Evolutionary conservation across 163 green algal genomes (phyloP).

Genomic region (Picocystis sp.): DNA sequence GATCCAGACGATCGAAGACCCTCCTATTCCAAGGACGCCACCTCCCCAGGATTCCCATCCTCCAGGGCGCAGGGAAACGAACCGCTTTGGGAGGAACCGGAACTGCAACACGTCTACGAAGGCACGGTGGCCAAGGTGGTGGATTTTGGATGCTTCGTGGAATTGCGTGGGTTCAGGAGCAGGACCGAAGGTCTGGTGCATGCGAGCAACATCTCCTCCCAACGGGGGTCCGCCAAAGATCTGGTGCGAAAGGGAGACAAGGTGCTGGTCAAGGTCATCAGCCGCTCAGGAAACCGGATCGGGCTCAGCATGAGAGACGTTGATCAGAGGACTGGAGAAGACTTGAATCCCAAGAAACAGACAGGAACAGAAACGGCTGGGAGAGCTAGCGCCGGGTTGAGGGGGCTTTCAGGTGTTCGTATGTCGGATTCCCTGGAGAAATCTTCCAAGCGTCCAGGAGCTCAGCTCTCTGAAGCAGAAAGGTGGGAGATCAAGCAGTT

Average conservation of each 20-base stretch:
- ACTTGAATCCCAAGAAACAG: conserved; percentile 45
- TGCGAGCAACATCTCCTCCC: conserved; percentile 53
- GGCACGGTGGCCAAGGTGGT: conserved; percentile 60
- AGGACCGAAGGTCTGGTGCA: conserved; percentile 79
- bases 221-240: conserved; percentile 56
- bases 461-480: conserved; percentile 24
- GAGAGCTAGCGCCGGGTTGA: conserved; percentile 16
- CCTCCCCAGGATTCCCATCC: not conserved
- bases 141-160: conserved; percentile 94
- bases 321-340: conserved; percentile 72
- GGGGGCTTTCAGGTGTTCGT: conserved; percentile 53
- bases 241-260: conserved; percentile 50
- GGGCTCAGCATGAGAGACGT: conserved; percentile 81
- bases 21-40: conserved; percentile 5
- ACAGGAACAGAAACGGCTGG: not conserved
- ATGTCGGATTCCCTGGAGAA: conserved; percentile 5
- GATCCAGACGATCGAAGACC: conserved; percentile 9
- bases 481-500: conserved; percentile 87
- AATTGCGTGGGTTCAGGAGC: conserved; percentile 52
- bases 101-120: conserved; percentile 64
- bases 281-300: conserved; percentile 39
- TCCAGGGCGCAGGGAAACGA: conserved; percentile 10
- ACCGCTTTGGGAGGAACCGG: conserved; percentile 32
- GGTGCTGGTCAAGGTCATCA: conserved; percentile 86
- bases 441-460: not conserved